Evolutionary conservation across 371 early-diverging fungal species (phyloP).

Genomic region (Mucor irregularis): DNA sequence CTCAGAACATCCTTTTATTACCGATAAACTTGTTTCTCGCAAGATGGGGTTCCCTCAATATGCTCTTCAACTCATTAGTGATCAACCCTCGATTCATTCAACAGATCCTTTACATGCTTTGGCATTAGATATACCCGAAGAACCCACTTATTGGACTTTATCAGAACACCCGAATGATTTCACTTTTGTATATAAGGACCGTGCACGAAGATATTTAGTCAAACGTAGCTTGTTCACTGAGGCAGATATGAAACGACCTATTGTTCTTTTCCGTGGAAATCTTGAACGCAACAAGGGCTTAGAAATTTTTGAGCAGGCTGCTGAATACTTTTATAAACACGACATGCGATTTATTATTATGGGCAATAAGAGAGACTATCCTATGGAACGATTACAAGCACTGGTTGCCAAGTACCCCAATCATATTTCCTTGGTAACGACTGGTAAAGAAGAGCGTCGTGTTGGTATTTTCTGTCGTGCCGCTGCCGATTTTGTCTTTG

Average conservation of each 20-base stretch:
- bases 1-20: constrained; percentile 56
- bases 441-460: constrained; percentile 49
- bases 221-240: constrained; percentile 43
- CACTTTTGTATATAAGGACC: constrained; percentile 49
- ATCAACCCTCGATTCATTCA: constrained; percentile 14
- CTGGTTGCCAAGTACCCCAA: constrained; percentile 48
- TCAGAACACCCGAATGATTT: constrained; percentile 33
- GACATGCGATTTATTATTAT: constrained; percentile 60
- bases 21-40: constrained; percentile 38
- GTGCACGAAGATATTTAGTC: constrained; percentile 52
- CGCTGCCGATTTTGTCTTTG: constrained; percentile 65
- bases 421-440: constrained; percentile 48
- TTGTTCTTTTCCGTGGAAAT: constrained; percentile 57
- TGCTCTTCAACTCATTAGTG: constrained; percentile 29
- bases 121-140: constrained; percentile 11
- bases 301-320: constrained; percentile 49
- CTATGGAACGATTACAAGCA: constrained; percentile 41
- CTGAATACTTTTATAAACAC: constrained; percentile 38
- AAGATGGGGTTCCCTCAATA: constrained; percentile 49
- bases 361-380: constrained; percentile 57
- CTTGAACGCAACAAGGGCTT: constrained; percentile 50
- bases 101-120: constrained; percentile 13
- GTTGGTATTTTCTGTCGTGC: constrained; percentile 57
- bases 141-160: constrained; percentile 29
- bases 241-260: constrained; percentile 50